These are phyloP conservation scores for Solanum chmielewskii DNA, from an alignment of 257 asterid genomes.

Conservation along the genomic window DNA sequence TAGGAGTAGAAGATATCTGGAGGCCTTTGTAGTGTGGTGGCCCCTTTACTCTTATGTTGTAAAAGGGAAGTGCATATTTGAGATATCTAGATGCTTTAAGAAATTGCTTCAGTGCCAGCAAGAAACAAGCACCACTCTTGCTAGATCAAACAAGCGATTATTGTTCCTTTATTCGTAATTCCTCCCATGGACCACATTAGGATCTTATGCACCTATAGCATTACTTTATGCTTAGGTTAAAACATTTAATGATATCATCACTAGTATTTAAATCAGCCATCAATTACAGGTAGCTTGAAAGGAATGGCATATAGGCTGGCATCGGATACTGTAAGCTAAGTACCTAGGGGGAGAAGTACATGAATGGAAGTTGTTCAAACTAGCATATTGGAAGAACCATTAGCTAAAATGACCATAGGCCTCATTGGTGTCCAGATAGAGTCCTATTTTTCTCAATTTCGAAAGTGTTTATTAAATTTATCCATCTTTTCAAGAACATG, in stretches of 20 bases:
- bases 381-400: constrained; percentile 1
- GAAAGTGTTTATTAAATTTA: background rate
- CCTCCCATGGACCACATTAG: background rate
- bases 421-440: background rate
- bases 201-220: background rate
- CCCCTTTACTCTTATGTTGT: background rate
- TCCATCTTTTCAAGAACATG: background rate
- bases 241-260: background rate
- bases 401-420: background rate
- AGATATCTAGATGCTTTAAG: background rate
- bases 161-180: background rate
- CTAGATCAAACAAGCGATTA: background rate
- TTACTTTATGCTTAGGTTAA: background rate
- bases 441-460: background rate
- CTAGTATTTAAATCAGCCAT: background rate
- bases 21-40: background rate
- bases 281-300: background rate
- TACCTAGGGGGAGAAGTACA: background rate
- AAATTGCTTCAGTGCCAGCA: background rate
- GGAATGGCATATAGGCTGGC: background rate
- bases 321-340: background rate
- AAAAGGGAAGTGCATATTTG: background rate
- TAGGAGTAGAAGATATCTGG: background rate
- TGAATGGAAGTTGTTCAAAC: background rate
- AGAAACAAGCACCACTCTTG: background rate